These are phyloP conservation scores for Penicillium coffeae DNA, from an alignment of 495 filamentous ascomycete genomes.

Conservation along the genomic window DNA sequence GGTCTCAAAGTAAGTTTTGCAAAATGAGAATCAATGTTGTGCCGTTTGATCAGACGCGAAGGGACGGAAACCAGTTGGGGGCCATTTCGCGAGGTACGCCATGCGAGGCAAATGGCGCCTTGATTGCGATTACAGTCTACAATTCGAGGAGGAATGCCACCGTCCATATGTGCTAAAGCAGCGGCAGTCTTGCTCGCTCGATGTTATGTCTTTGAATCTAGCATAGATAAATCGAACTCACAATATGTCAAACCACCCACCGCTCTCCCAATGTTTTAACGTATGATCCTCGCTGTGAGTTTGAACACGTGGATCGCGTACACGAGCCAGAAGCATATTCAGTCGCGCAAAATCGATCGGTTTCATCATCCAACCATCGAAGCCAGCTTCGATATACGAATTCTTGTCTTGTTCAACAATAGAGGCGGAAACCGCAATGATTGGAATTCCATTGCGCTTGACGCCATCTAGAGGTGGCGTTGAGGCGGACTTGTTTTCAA, in stretches of 20 bases:
- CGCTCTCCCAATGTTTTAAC: neutral
- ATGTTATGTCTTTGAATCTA: no score
- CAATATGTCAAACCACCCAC: neutral
- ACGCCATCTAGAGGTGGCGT: neutral
- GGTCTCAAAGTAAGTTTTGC: no score
- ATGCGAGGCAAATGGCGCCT: no score
- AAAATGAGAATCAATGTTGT: no score
- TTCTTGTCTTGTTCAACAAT: slow-evolving; percentile 64
- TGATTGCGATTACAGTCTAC: no score
- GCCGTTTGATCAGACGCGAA: no score
- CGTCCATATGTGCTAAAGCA: no score
- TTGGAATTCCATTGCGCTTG: slow-evolving; percentile 54
- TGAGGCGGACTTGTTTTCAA: slow-evolving; percentile 43
- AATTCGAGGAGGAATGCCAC: no score
- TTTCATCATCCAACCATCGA: slow-evolving; percentile 86
- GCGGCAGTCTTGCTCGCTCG: no score
- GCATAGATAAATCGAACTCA: slow-evolving; percentile 27
- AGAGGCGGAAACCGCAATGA: slow-evolving; percentile 84
- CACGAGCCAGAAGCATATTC: neutral
- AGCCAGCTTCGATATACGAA: slow-evolving; percentile 69
- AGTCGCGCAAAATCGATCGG: slow-evolving; percentile 58
- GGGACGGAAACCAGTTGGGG: no score
- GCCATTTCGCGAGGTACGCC: no score
- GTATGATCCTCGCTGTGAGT: neutral
- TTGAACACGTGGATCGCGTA: neutral